phyloP scores from a whole-genome alignment of 2,329 filamentous ascomycete species.

The Colletotrichum sp. region DNA sequence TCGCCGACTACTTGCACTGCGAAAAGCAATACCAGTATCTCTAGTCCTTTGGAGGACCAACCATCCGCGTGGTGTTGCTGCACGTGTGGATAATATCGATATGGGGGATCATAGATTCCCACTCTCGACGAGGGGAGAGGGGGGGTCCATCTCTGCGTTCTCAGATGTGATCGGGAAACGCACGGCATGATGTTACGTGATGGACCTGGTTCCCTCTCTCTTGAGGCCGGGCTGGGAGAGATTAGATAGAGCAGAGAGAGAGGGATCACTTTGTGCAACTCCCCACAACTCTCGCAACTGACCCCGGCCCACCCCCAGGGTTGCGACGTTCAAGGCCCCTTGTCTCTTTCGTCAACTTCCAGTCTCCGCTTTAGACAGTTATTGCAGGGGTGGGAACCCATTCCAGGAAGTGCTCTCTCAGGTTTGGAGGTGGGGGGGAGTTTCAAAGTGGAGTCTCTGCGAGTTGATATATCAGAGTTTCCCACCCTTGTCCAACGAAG shows the following conservation, averaged over 20 bases:
- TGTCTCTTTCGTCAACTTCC: background rate
- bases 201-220: background rate
- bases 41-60: background rate
- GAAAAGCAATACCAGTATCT: background rate
- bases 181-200: background rate
- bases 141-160: background rate
- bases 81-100: slow-evolving; percentile 11
- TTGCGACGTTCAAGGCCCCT: background rate
- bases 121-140: background rate
- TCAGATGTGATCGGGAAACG: slow-evolving; percentile 1
- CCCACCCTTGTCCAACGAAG: background rate
- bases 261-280: background rate
- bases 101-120: background rate
- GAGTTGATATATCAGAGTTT: slow-evolving; percentile 3
- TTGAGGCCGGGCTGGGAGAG: background rate
- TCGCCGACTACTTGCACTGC: background rate
- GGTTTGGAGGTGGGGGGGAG: background rate
- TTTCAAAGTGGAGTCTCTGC: slow-evolving; percentile 7
- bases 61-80: slow-evolving; percentile 2
- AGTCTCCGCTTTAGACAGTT: background rate
- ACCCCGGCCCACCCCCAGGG: background rate
- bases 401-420: background rate
- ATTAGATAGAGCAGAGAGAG: background rate
- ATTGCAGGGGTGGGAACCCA: background rate
- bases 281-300: background rate